Evolutionary conservation across 1,139 yeast genomes (phyloP), one percentile per base, ranked within the genome.

Genomic region (Blastobotrys buckinghamii): DNA sequence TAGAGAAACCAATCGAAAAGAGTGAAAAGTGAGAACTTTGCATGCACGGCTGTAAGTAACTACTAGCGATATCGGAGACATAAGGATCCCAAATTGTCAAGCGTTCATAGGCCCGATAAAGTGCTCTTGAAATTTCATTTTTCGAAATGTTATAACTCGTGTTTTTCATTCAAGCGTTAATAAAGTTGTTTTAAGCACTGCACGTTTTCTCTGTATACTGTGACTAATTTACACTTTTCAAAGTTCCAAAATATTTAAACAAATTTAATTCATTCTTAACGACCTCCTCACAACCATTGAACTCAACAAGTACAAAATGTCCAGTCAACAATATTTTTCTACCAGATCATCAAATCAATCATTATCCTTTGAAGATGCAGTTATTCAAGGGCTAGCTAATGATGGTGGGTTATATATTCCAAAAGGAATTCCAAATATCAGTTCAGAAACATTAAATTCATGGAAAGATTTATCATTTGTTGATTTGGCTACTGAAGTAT

Each of bases 391-490:
- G 42, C 76, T 92, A 61, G 98, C 97, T 47, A 81, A 85, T 47
- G 98, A 94, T 66, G 98, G 98, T 58, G 98, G 98, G 39, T 78
- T 92, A 45, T 92, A 87, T 66, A 76, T 94, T 51, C 99, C 98
- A 46, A 78, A 94, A 9, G 74, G 68, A 49, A 86, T 90, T 58
- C 96, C 97, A 47, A 65, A 74, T 53, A 75, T 86, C 39, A 80
- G 87, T 22, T 59, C 72, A 15, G 77, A 77, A 49, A 82, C 81
- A 60, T 67, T 86, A 48, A 65, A 70, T 40, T 70, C 74, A 54
- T 92, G 97, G 97, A 72, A 78, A 48, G 75, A 82, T 54, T 72
- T 86, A 51, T 71, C 84, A 17, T 92, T 94, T 70, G 82, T 83
- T 65, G 90, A 90, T 53, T 75, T 92, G 53, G 98, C 98, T 0